Conservation (phyloP, 306 rosid genomes). For the Sechiopsis laciniata region DNA sequence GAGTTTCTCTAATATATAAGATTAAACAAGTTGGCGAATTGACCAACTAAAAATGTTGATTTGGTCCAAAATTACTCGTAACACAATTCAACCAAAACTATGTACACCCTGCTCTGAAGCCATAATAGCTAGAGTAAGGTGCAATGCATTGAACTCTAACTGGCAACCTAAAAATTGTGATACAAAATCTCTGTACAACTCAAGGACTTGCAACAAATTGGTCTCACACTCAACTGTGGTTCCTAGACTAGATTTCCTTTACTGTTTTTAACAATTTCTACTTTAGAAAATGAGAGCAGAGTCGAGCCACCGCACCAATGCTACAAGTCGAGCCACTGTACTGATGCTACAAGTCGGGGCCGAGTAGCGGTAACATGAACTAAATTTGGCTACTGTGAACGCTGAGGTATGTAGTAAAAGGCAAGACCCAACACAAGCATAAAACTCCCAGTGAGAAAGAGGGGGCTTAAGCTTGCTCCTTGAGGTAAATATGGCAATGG, state of each 20-base stretch:
- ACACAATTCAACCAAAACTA: neutral
- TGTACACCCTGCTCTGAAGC: too few relatives aligned
- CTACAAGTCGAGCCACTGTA: neutral
- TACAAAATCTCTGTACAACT: too few relatives aligned
- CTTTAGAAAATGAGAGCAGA: neutral
- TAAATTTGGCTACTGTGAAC: conserved; percentile 32
- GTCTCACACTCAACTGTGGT: neutral
- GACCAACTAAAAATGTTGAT: too few relatives aligned
- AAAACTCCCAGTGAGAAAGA: conserved; percentile 60
- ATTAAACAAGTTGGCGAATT: too few relatives aligned
- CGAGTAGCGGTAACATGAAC: conserved; percentile 1
- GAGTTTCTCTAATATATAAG: too few relatives aligned
- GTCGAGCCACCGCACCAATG: neutral
- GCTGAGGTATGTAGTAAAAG: conserved; percentile 47
- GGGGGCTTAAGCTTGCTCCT: conserved; percentile 61
- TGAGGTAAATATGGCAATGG: conserved; percentile 75
- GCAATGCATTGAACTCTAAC: too few relatives aligned
- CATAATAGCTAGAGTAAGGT: too few relatives aligned
- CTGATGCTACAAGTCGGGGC: neutral
- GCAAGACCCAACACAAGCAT: conserved; percentile 71
- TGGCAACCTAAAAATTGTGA: too few relatives aligned
- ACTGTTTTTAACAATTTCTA: neutral
- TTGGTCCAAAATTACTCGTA: neutral
- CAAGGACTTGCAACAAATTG: neutral
- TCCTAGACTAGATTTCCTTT: neutral